Evolutionary conservation across 495 filamentous ascomycete species (phyloP).

Genomic region (Choiromyces venosus): DNA sequence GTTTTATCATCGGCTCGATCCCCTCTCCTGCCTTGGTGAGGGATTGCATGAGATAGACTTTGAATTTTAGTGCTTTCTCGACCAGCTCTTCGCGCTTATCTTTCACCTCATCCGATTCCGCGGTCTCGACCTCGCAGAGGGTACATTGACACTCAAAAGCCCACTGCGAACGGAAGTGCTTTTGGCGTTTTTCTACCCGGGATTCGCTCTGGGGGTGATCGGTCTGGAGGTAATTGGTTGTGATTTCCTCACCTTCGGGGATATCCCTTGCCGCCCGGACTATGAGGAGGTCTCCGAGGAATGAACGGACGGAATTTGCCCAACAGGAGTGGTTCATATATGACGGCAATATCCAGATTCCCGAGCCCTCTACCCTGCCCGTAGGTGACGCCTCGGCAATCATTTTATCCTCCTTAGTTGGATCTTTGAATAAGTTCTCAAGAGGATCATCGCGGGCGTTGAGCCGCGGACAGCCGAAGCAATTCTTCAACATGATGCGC

Average conservation of each 20-base stretch:
- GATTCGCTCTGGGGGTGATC: too few relatives aligned
- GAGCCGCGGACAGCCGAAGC: not conserved
- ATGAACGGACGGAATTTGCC: constrained; percentile 12
- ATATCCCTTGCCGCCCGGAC: constrained; percentile 13
- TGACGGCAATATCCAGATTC: constrained; percentile 16
- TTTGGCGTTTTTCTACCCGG: constrained; percentile 1
- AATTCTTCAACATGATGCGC: constrained; percentile 6
- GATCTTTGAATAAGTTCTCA: not conserved
- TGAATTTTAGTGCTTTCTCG: not conserved
- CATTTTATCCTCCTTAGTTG: not conserved
- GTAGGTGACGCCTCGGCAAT: not conserved
- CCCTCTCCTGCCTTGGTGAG: not conserved
- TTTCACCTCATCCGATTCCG: constrained; percentile 3
- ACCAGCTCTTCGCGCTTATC: not conserved
- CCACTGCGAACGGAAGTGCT: not conserved
- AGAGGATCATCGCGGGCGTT: not conserved
- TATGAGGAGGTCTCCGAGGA: constrained; percentile 24
- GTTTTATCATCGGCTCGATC: too few relatives aligned
- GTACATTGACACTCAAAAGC: constrained; percentile 12
- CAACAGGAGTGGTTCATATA: constrained; percentile 24
- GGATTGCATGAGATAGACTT: not conserved
- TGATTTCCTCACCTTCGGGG: constrained; percentile 19
- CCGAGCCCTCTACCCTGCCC: not conserved
- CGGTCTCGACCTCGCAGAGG: constrained; percentile 10
- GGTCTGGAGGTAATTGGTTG: constrained; percentile 1